Conservation (phyloP, 495 filamentous ascomycete genomes). For the Aspergillus heteromorphus region DNA sequence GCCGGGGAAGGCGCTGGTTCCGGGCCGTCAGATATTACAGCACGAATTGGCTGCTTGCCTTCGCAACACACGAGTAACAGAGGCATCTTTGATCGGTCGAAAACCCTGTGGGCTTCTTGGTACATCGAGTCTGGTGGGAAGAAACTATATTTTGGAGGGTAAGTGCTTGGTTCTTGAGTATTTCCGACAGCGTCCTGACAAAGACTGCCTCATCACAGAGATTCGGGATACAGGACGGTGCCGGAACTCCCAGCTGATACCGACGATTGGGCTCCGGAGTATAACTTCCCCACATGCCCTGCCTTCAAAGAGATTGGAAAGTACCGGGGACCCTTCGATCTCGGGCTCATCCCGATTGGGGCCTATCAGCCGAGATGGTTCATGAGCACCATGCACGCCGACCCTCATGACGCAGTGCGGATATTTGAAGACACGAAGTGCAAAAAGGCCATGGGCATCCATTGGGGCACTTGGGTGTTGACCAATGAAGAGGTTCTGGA, state of each 20-base stretch:
- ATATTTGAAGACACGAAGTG: constrained; percentile 89
- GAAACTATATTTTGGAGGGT: constrained; percentile 45
- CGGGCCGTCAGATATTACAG: constrained; percentile 51
- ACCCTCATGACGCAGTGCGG: constrained; percentile 82
- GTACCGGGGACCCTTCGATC: constrained; percentile 79
- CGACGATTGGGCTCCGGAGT: constrained; percentile 70
- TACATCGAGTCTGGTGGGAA: constrained; percentile 62
- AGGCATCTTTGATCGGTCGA: constrained; percentile 58
- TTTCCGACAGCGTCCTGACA: constrained; percentile 9
- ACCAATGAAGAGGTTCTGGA: constrained; percentile 83
- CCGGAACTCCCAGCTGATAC: constrained; percentile 56
- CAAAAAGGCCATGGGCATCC: constrained; percentile 77
- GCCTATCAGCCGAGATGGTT: constrained; percentile 78
- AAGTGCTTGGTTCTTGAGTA: constrained; percentile 10
- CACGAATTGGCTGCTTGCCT: constrained; percentile 75
- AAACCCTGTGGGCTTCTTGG: constrained; percentile 88
- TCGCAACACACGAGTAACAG: constrained; percentile 79
- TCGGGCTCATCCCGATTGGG: constrained; percentile 92
- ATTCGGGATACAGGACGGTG: constrained; percentile 82
- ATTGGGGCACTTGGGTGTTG: constrained; percentile 92
- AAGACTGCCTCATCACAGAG: constrained; percentile 21
- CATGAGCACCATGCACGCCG: constrained; percentile 77
- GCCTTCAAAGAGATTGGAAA: constrained; percentile 84
- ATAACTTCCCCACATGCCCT: constrained; percentile 70
- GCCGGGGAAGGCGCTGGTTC: constrained; percentile 23